Percentiles rank a stretch among this genome's conserved stretches.
phyloP scores from a whole-genome alignment of 768 basidiomycete species.

The Tulasnella sp. region DNA sequence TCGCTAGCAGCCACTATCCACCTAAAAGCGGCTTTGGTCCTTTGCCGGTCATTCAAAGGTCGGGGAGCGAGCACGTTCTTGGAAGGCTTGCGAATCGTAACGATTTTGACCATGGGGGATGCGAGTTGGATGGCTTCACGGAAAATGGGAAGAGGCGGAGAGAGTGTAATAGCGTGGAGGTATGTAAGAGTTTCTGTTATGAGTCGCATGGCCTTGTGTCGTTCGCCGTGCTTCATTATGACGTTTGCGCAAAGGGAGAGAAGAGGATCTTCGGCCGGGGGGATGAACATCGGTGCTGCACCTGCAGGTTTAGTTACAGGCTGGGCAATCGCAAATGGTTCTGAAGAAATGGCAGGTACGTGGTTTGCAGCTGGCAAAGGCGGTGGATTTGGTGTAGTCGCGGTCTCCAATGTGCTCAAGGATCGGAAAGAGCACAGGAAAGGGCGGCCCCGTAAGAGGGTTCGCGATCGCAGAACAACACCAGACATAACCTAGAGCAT shows the following conservation, averaged over 20 bases:
- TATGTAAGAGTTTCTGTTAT: slow-evolving; percentile 53
- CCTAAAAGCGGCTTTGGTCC: slow-evolving; percentile 51
- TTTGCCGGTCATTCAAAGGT: slow-evolving; percentile 69
- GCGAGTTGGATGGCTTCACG: slow-evolving; percentile 55
- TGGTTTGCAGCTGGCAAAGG: too few species aligned
- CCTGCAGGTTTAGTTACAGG: too few species aligned
- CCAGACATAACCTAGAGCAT: too few species aligned
- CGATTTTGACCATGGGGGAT: slow-evolving; percentile 52
- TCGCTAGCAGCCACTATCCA: slow-evolving; percentile 61
- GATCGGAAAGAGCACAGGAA: too few species aligned
- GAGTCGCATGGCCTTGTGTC: slow-evolving; percentile 44
- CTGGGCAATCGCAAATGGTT: too few species aligned
- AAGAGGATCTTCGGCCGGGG: slow-evolving; percentile 64
- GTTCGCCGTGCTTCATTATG: slow-evolving; percentile 52
- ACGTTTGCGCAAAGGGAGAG: slow-evolving; percentile 51
- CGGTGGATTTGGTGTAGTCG: too few species aligned
- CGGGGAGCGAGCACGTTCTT: slow-evolving; percentile 57
- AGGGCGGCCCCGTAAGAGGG: too few species aligned
- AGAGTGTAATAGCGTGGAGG: slow-evolving; percentile 61
- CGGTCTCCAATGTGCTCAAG: too few species aligned
- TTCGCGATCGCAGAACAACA: too few species aligned
- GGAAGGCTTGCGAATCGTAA: slow-evolving; percentile 46
- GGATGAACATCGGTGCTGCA: slow-evolving; percentile 44
- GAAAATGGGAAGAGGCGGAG: slow-evolving; percentile 69
- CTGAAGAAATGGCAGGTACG: too few species aligned